phyloP scores from a whole-genome alignment of 2,329 filamentous ascomycete species.

The Ophiosphaerella narmari region DNA sequence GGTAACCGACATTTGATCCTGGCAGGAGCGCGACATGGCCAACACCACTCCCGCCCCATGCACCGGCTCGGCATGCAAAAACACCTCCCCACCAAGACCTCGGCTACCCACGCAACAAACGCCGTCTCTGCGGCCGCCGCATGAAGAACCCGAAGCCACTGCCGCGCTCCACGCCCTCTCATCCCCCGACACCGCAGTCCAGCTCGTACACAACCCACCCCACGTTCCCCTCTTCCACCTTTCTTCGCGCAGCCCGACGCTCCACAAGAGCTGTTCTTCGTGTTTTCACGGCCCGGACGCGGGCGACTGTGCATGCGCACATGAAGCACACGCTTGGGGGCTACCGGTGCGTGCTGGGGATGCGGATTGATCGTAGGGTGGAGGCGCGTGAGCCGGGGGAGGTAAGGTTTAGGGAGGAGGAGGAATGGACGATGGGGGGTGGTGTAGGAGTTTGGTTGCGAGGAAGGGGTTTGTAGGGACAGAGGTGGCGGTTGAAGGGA shows the following conservation, averaged over 20 bases:
- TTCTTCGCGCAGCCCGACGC: conserved; percentile 33
- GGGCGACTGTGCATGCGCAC: conserved; percentile 26
- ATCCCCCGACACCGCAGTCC: conserved; percentile 18
- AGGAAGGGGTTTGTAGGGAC: conserved; percentile 23
- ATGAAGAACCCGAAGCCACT: conserved; percentile 34
- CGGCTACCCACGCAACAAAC: conserved; percentile 32
- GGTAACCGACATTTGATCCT: conserved; percentile 30
- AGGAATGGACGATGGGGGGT: conserved; percentile 15
- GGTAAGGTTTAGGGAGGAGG: conserved; percentile 19
- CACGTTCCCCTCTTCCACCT: conserved; percentile 28
- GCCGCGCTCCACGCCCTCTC: conserved; percentile 23
- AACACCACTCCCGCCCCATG: not conserved
- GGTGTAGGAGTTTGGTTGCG: conserved; percentile 27
- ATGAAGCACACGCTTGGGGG: conserved; percentile 37
- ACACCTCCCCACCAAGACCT: conserved; percentile 10
- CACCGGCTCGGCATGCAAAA: not conserved
- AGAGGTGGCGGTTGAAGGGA: conserved; percentile 5
- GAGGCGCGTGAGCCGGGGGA: conserved; percentile 35
- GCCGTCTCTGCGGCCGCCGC: conserved; percentile 36
- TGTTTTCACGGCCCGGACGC: conserved; percentile 31
- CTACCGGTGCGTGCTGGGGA: conserved; percentile 29
- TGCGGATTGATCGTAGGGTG: conserved; percentile 30
- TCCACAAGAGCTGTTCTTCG: conserved; percentile 23
- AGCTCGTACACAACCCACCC: conserved; percentile 21
- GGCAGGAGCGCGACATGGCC: conserved; percentile 20